These are phyloP conservation scores for Colletotrichum tanaceti DNA, from an alignment of 2,329 filamentous ascomycete species.

Conservation along the genomic window DNA sequence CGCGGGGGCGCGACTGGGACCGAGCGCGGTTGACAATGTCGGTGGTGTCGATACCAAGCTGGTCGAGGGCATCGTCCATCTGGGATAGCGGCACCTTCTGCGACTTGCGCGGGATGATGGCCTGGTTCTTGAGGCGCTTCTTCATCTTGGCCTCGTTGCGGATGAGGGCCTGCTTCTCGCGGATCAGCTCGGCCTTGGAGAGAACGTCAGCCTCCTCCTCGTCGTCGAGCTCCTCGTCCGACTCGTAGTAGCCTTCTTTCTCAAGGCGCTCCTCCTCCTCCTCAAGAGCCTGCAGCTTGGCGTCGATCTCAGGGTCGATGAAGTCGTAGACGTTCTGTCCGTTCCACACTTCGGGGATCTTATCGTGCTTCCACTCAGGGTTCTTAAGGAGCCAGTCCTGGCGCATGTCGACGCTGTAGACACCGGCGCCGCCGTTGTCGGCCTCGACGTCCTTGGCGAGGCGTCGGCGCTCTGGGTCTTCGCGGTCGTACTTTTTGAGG, in stretches of 20 bases:
- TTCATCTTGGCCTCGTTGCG: conserved; percentile 95
- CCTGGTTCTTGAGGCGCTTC: conserved; percentile 97
- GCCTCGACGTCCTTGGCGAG: conserved; percentile 90
- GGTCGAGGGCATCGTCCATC: conserved; percentile 87
- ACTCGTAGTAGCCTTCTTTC: conserved; percentile 93
- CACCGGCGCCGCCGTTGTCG: conserved; percentile 93
- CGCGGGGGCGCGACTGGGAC: conserved; percentile 73
- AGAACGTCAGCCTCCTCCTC: conserved; percentile 88
- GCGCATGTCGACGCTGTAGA: conserved; percentile 93
- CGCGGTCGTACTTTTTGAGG: conserved; percentile 89
- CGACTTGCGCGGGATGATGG: conserved; percentile 86
- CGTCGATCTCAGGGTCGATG: conserved; percentile 95
- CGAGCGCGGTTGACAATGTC: conserved; percentile 79
- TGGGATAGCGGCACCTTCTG: conserved; percentile 85
- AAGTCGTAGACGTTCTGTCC: conserved; percentile 99
- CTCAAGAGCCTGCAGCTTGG: conserved; percentile 90
- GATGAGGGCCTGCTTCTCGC: conserved; percentile 92
- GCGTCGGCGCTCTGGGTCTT: conserved; percentile 83
- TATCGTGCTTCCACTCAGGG: conserved; percentile 95
- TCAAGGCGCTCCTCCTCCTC: conserved; percentile 95
- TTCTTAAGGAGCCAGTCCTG: conserved; percentile 89
- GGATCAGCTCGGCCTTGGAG: conserved; percentile 93
- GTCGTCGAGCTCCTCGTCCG: conserved; percentile 83
- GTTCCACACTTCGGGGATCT: conserved; percentile 91
- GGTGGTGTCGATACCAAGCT: conserved; percentile 85